These are phyloP conservation scores for Alternaria consortialis DNA, from an alignment of 2,329 filamentous ascomycete species.

Conservation along the genomic window DNA sequence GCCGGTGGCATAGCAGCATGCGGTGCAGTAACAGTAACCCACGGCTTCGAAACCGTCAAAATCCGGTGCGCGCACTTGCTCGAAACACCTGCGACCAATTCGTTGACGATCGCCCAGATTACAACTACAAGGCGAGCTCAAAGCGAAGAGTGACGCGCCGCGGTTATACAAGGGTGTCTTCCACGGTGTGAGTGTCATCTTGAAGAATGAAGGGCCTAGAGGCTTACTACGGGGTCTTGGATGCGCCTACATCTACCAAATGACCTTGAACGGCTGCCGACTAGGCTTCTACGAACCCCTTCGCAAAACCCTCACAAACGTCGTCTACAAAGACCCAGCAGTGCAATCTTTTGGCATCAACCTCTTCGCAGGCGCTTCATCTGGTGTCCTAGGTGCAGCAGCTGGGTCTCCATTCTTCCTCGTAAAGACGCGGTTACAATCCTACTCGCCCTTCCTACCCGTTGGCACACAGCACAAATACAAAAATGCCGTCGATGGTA, in stretches of 20 bases:
- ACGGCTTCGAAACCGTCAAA: slow-evolving; percentile 99
- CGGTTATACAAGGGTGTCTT: slow-evolving; percentile 90
- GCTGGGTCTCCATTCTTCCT: slow-evolving; percentile 96
- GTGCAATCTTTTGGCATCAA: slow-evolving; percentile 89
- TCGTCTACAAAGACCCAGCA: slow-evolving; percentile 75
- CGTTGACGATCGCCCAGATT: slow-evolving; percentile 65
- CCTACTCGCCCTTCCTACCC: slow-evolving; percentile 88
- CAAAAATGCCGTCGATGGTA: slow-evolving; percentile 82
- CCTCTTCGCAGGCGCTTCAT: slow-evolving; percentile 88
- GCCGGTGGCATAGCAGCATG: slow-evolving; percentile 96
- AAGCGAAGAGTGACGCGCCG: slow-evolving; percentile 82
- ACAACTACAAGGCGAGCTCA: slow-evolving; percentile 95
- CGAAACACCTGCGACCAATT: slow-evolving; percentile 1
- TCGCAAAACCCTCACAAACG: slow-evolving; percentile 72
- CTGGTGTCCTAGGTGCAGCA: slow-evolving; percentile 90
- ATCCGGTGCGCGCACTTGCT: slow-evolving; percentile 72
- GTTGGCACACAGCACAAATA: slow-evolving; percentile 98
- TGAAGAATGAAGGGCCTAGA: slow-evolving; percentile 85
- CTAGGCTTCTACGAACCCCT: slow-evolving; percentile 98
- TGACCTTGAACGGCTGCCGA: slow-evolving; percentile 94
- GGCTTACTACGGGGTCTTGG: slow-evolving; percentile 90
- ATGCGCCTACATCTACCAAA: slow-evolving; percentile 95
- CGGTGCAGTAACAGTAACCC: slow-evolving; percentile 95
- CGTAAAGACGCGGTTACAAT: slow-evolving; percentile 95
- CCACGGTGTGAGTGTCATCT: slow-evolving; percentile 88